Base-by-base conservation (phyloP, 2,329 filamentous ascomycete genomes). In the Fusarium miscanthi region DNA sequence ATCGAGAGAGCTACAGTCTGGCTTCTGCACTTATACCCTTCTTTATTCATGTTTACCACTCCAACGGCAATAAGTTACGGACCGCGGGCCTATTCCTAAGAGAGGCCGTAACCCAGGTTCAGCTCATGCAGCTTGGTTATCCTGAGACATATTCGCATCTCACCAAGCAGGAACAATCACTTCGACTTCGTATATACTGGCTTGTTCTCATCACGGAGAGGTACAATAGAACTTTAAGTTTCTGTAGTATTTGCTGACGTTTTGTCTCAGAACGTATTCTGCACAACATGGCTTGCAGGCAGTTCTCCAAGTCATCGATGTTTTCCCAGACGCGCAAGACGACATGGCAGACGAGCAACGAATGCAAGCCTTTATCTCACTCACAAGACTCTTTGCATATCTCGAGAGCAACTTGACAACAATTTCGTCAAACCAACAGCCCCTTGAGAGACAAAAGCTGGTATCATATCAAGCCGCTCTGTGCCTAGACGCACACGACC, bases 11-110 rank as follows among this genome's bases (percentile, higher is more conserved):
- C 13, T 69, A 63, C 33, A 69, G 31, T 19, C 21, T 74, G 10
- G 25, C 57, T 3, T 79, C 77, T 6, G 43, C 76, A 16, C 38
- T 79, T 9, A 77, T 73, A 45, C 69, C 77, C 2, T 78, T 79
- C 58, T 78, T 79, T 42, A 60, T 79, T 3, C 77, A 79, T 45
- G 65, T 79, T 23, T 79, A 79, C 46, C 78, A 75, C 37, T 73
- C 77, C 37, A 79, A 79, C 13, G 74, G 76, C 13, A 65, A 72
- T n/a, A 79, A 78, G 33, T 33, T 78, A n/a, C 64, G 74, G 13
- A 78, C 74, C 7, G 74, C 76, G 27, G 75, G 72, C 8, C 40
- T 75, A 3, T 77, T 73, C 10, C 38, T 78, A 19, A 63, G 76
- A 42, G 76, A 78, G 33, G 56, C 75, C 10, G 76, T 78, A 21